These are phyloP conservation scores for Marchantia paleacea DNA, from an alignment of 225 moss, liverwort and hornwort species.

Conservation along the genomic window DNA sequence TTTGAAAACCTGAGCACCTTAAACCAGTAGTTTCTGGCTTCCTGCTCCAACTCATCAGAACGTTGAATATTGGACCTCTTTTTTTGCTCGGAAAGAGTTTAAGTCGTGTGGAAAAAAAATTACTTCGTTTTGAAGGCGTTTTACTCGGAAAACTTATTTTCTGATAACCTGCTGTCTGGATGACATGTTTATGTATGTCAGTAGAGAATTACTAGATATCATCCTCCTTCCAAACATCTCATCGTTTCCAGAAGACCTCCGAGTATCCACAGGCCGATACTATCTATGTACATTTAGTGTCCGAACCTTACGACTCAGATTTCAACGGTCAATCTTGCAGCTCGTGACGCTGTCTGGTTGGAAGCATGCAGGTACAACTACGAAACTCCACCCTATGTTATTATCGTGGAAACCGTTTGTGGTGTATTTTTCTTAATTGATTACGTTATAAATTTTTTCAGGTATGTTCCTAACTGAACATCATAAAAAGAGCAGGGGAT, in stretches of 20 bases:
- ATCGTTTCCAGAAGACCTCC: not conserved
- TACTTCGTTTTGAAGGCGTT: not conserved
- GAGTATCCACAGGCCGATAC: not conserved
- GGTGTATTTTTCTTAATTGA: conserved; percentile 81
- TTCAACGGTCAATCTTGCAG: not conserved
- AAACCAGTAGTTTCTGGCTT: not conserved
- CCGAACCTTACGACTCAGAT: not conserved
- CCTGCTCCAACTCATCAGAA: not conserved
- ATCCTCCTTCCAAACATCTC: not conserved
- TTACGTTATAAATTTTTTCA: conserved; percentile 74
- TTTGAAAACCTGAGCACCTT: not conserved
- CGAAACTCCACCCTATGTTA: conserved; percentile 37
- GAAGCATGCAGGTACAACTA: conserved; percentile 53
- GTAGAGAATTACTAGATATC: not conserved
- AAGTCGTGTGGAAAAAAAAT: not conserved
- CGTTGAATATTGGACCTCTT: not conserved
- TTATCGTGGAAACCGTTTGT: conserved; percentile 63
- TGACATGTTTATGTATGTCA: not conserved
- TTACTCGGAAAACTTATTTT: not conserved
- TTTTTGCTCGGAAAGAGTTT: not conserved
- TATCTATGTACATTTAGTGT: not conserved
- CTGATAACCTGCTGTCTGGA: not conserved
- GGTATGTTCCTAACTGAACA: conserved; percentile 38
- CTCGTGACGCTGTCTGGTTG: not conserved
- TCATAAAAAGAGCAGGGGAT: not conserved